Evolutionary conservation across 441 rosid species (phyloP).

Genomic region (Iberis amara): DNA sequence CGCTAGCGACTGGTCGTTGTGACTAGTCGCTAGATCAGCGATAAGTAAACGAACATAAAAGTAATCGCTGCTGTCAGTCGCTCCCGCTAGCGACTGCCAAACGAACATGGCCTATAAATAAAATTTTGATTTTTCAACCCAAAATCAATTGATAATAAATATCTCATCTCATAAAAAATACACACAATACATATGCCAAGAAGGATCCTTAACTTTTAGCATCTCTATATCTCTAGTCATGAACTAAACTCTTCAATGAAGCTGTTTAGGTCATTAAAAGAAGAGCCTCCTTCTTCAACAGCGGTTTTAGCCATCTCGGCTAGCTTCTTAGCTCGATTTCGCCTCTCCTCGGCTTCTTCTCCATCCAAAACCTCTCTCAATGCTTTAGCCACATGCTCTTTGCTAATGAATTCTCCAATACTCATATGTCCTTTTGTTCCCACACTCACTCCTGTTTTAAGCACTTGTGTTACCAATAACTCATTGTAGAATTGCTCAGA

Average conservation of each 20-base stretch:
- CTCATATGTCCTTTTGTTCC: conserved; percentile 26
- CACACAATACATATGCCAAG: too few relatives aligned
- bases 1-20: too few relatives aligned
- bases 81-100: too few relatives aligned
- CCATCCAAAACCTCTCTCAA: conserved; percentile 40
- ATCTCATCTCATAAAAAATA: too few relatives aligned
- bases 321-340: conserved; percentile 28
- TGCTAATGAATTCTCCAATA: conserved; percentile 31
- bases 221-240: too few relatives aligned
- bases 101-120: too few relatives aligned
- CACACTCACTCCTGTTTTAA: conserved; percentile 35
- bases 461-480: conserved; percentile 36
- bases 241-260: conserved; percentile 36
- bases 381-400: conserved; percentile 41
- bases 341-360: conserved; percentile 47
- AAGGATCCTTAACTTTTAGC: too few relatives aligned
- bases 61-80: too few relatives aligned
- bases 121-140: too few relatives aligned
- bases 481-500: conserved; percentile 58
- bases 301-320: conserved; percentile 43
- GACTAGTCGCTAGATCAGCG: too few relatives aligned
- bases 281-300: conserved; percentile 57
- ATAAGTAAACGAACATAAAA: too few relatives aligned
- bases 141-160: too few relatives aligned
- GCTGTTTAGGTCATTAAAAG: conserved; percentile 32